Conservation (phyloP, 2,329 filamentous ascomycete genomes). For the Sordariomycetes sp. region DNA sequence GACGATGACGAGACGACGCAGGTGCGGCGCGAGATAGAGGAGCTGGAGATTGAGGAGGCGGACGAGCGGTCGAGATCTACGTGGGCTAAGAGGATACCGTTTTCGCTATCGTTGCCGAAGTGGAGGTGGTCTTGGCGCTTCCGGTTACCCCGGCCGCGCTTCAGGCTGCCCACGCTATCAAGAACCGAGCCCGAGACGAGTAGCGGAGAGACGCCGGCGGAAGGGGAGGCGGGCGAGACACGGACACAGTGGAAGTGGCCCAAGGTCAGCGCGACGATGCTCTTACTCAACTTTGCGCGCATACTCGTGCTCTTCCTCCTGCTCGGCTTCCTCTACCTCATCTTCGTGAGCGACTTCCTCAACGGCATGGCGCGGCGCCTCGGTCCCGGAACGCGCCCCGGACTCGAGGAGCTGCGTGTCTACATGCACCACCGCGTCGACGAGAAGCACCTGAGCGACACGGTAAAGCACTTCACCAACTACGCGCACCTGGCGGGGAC, state of each 20-base stretch:
- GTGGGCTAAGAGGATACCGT: constrained; percentile 43
- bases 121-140: constrained; percentile 39
- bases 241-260: constrained; percentile 3
- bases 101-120: constrained; percentile 34
- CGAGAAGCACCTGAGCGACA: constrained; percentile 53
- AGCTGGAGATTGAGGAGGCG: constrained; percentile 70
- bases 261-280: constrained; percentile 17
- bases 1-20: constrained; percentile 43
- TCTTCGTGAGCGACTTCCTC: constrained; percentile 80
- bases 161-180: constrained; percentile 29
- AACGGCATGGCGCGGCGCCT: constrained; percentile 48
- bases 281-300: constrained; percentile 54
- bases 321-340: constrained; percentile 63
- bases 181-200: constrained; percentile 9
- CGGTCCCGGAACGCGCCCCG: constrained; percentile 56
- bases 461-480: constrained; percentile 62
- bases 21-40: constrained; percentile 70
- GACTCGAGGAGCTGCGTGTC: constrained; percentile 67
- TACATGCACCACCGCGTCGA: constrained; percentile 66
- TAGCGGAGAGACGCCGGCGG: neutral
- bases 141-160: constrained; percentile 35
- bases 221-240: constrained; percentile 3
- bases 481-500: constrained; percentile 92
- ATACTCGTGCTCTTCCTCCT: constrained; percentile 65
- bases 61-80: constrained; percentile 25